Percentiles rank a stretch among this genome's conserved stretches.
phyloP scores from a whole-genome alignment of 73 alveolate genomes.

The Paramecium sonneborni region DNA sequence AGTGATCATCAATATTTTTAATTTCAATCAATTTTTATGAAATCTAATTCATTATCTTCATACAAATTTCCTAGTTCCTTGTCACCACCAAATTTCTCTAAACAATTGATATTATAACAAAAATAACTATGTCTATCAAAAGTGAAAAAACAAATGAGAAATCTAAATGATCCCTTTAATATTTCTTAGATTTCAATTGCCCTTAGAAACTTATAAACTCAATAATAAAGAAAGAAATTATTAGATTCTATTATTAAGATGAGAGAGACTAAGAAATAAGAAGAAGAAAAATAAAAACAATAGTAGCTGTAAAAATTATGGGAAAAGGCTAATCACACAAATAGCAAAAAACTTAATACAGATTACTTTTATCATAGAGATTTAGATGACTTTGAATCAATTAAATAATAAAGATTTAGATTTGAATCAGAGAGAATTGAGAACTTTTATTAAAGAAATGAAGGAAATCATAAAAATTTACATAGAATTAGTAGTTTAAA shows the following conservation, averaged over 20 bases:
- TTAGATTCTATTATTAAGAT: not conserved
- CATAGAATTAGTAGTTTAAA: not conserved
- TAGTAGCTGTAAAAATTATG: not conserved
- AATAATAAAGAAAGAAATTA: not conserved
- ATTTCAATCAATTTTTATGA: not conserved
- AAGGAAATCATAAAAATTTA: not conserved
- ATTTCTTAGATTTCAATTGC: not conserved
- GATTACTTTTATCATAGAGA: not conserved
- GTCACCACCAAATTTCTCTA: not conserved
- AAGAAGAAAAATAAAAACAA: not conserved
- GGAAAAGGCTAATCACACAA: constrained; percentile 13
- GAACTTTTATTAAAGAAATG: not conserved
- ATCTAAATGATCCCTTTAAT: not conserved
- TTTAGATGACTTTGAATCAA: not conserved
- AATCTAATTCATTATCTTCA: not conserved
- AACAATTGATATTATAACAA: not conserved
- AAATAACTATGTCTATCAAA: not conserved
- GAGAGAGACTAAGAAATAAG: not conserved
- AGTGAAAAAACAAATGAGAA: not conserved
- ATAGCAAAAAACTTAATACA: not conserved
- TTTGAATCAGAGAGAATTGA: constrained; percentile 3
- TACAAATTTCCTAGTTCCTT: not conserved
- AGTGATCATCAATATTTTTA: not conserved
- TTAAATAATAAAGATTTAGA: not conserved
- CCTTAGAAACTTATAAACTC: not conserved